Evolutionary conservation across 192 early-diverging fungal species (phyloP).

Genomic region (Umbelopsis ramanniana): DNA sequence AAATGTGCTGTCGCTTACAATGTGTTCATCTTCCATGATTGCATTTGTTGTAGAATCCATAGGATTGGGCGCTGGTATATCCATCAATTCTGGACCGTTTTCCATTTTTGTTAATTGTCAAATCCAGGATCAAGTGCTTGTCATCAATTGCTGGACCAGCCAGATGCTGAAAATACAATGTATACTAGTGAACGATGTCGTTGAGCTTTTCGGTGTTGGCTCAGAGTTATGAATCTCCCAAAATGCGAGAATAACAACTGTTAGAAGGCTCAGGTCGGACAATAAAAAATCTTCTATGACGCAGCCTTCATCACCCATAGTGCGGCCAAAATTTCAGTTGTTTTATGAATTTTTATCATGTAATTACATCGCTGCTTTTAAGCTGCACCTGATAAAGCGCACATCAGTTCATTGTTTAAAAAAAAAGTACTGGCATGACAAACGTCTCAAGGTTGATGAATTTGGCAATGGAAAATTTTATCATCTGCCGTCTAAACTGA

Average conservation of each 20-base stretch:
- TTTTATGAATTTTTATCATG: too few relatives aligned
- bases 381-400: too few relatives aligned
- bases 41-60: neutral
- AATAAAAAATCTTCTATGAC: too few relatives aligned
- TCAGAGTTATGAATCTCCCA: neutral
- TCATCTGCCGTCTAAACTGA: neutral
- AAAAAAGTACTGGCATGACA: too few relatives aligned
- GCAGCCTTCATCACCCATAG: too few relatives aligned
- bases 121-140: neutral
- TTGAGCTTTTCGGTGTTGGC: conserved; percentile 10
- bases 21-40: conserved; percentile 1
- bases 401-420: neutral
- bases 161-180: conserved; percentile 1
- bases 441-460: neutral
- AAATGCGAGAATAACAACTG: too few relatives aligned
- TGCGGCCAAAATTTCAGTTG: too few relatives aligned
- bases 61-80: neutral
- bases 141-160: conserved; percentile 22
- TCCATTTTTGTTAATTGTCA: conserved; percentile 12
- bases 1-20: neutral
- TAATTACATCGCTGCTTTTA: too few relatives aligned
- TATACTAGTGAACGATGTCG: conserved; percentile 3
- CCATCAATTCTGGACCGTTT: conserved; percentile 18
- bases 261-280: too few relatives aligned
- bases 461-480: neutral